phyloP scores from a whole-genome alignment of 768 basidiomycete species.

The Trametopsis cervina region DNA sequence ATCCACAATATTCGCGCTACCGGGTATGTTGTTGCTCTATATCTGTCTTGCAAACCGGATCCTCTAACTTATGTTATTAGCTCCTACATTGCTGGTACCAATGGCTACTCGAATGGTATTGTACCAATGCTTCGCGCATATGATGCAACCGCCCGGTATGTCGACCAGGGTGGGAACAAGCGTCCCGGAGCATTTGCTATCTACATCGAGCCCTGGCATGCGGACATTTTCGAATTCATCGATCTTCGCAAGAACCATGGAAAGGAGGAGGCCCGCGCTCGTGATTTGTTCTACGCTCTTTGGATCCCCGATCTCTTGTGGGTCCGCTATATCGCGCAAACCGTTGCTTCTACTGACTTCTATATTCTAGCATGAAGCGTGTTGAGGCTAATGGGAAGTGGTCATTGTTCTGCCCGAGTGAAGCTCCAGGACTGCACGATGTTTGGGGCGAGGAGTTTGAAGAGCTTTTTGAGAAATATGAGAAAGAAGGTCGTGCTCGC shows the following conservation, averaged over 20 bases:
- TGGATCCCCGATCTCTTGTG: conserved; percentile 98
- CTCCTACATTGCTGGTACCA: conserved; percentile 98
- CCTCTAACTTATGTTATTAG: conserved; percentile 33
- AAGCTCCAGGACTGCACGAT: conserved; percentile 85
- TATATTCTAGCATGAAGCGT: conserved; percentile 77
- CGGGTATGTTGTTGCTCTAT: conserved; percentile 45
- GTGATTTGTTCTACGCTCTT: conserved; percentile 95
- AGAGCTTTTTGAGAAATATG: conserved; percentile 77
- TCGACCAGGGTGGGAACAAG: conserved; percentile 99
- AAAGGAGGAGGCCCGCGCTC: conserved; percentile 93
- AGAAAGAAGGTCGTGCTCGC: conserved; percentile 81
- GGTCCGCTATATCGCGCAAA: conserved; percentile 23
- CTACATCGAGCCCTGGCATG: conserved; percentile 99
- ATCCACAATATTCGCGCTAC: conserved; percentile 97
- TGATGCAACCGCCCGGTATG: conserved; percentile 97
- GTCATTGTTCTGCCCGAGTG: conserved; percentile 97
- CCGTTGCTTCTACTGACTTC: conserved; percentile 3
- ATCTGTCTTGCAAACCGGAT: neutral
- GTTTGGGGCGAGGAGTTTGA: conserved; percentile 90
- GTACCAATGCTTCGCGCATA: conserved; percentile 98
- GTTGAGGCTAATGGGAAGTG: conserved; percentile 86
- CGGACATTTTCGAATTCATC: conserved; percentile 95
- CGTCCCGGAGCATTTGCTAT: conserved; percentile 97
- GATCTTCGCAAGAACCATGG: conserved; percentile 98
- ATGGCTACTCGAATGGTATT: conserved; percentile 98